Base-by-base conservation (phyloP, 2,329 filamentous ascomycete genomes). In the Emergomyces orientalis region DNA sequence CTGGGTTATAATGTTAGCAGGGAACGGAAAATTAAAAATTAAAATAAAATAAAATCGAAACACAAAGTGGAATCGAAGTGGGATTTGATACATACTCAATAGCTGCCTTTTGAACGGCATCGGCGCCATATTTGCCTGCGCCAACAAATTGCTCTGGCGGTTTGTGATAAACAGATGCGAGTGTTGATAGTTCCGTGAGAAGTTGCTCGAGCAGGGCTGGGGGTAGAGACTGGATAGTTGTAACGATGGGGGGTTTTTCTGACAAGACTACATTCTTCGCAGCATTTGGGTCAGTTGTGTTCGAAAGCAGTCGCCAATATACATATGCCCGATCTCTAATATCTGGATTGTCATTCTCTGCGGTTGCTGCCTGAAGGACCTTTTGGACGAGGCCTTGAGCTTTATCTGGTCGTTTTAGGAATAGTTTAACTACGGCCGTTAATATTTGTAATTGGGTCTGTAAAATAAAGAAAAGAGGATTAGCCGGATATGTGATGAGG, bases 81-180 rank as follows among this genome's bases (percentile, higher is more conserved):
- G 43, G 52, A 25, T 39, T 22, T 22, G n/a, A 13, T 43, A 77
- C 80, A 63, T 78, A 83, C 79, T 96, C 92, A 73, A 99, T 96
- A 65, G 94, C 94, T 59, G 93, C 93, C 68, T 89, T 88, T 77
- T 97, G 94, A 71, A 99, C 91, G 65, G 90, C 91, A 75, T 96
- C 92, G 58, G 94, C 92, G 45, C 93, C 94, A 69, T 90, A 97
- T 54, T 93, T 87, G 51, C 94, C 94, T 77, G 96, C 91, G 69
- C 94, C 94, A 63, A 99, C 88, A 76, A 99, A 99, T n/a, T 93
- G 91, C 82, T 96, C 91, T 54, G 94, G 92, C 9, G 92, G 92
- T 79, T 96, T 97, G 84, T 99, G 94, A 78, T 99, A 99, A 27
- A 99, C 94, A 1, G 93, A 97, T 8, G 94, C 91, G 37, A 99